Percentiles rank a stretch among this genome's conserved stretches.
Conservation (phyloP, 352 stramenopile genomes). For the Phytophthora hybrid region DNA sequence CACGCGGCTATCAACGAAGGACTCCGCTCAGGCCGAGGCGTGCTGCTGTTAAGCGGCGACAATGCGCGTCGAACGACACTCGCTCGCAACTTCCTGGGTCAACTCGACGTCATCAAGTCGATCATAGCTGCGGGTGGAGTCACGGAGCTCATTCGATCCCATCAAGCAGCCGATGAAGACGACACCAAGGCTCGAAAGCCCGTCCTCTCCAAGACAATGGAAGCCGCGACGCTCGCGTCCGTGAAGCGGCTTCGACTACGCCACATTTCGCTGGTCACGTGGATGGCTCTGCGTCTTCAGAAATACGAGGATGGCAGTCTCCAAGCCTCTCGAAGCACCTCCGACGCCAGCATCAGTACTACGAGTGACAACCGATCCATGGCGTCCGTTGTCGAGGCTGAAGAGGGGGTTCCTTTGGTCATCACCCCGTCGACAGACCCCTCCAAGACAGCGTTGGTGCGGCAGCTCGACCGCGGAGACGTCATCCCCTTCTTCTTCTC, state of each 20-base stretch:
- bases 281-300: conserved; percentile 42
- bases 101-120: conserved; percentile 35
- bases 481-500: conserved; percentile 61
- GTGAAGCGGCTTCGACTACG: conserved; percentile 59
- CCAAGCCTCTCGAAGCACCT: neutral
- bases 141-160: neutral
- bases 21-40: conserved; percentile 42
- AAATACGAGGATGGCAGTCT: conserved; percentile 7
- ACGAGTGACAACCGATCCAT: conserved; percentile 3
- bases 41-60: conserved; percentile 47
- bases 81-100: conserved; percentile 45
- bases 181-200: conserved; percentile 11
- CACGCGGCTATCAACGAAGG: conserved; percentile 53
- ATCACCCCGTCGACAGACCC: conserved; percentile 23
- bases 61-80: conserved; percentile 46
- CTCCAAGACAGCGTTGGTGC: conserved; percentile 18
- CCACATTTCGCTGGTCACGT: conserved; percentile 52
- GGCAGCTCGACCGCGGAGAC: conserved; percentile 46
- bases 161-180: neutral
- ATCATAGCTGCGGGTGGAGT: conserved; percentile 21
- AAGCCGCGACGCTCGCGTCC: conserved; percentile 39
- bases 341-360: conserved; percentile 2
- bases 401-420: conserved; percentile 15
- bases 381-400: conserved; percentile 21
- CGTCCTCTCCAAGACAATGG: neutral